These are phyloP conservation scores for Cicer pinnatifidum DNA, from an alignment of 306 rosid genomes.

Conservation along the genomic window DNA sequence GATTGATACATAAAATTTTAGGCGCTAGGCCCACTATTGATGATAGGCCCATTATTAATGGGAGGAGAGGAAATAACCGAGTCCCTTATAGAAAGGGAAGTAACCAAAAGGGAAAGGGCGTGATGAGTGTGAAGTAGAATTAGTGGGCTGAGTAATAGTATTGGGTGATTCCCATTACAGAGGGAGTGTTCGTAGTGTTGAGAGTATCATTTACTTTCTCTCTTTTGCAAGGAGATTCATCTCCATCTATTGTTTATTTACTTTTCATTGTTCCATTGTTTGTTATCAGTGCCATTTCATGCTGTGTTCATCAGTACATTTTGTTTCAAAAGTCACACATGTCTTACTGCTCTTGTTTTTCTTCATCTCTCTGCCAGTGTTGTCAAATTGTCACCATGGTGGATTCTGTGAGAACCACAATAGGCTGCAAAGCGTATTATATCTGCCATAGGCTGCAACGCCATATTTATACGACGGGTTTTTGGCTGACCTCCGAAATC, in stretches of 20 bases:
- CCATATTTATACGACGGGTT: neutral
- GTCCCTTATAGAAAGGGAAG: neutral
- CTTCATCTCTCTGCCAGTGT: conserved; percentile 1
- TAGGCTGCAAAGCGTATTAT: neutral
- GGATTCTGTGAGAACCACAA: too few species aligned
- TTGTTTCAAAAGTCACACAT: conserved; percentile 1
- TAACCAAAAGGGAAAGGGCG: neutral
- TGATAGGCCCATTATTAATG: neutral
- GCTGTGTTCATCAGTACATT: neutral
- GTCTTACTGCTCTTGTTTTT: neutral
- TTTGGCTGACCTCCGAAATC: neutral
- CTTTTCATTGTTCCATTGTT: too few species aligned
- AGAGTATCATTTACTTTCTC: too few species aligned
- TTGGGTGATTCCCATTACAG: too few species aligned
- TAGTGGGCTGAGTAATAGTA: neutral
- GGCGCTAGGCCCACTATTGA: neutral
- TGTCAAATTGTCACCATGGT: neutral
- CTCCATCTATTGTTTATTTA: too few species aligned
- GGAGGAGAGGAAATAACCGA: neutral
- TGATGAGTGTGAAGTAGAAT: neutral
- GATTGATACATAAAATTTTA: conserved; percentile 3
- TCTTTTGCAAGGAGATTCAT: too few species aligned
- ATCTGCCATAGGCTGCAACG: neutral
- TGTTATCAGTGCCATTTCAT: too few species aligned
- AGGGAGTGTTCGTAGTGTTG: too few species aligned